phyloP scores from a whole-genome alignment of 2,329 filamentous ascomycete species.

The Trichoderma citrinoviride region DNA sequence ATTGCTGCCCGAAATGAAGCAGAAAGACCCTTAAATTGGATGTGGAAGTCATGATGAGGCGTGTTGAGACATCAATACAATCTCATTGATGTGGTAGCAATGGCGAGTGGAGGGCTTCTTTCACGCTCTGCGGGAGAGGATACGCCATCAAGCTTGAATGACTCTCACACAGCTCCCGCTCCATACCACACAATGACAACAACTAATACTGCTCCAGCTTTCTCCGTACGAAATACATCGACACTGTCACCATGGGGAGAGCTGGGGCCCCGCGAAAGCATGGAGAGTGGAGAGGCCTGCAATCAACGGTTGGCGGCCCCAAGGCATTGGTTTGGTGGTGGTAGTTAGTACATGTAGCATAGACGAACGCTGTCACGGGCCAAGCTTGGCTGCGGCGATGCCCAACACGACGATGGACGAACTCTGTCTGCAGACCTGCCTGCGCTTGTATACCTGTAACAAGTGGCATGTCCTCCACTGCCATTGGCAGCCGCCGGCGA shows the following conservation, averaged over 20 bases:
- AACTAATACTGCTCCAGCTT: neutral
- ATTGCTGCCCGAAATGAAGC: neutral
- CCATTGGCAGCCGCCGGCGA: neutral
- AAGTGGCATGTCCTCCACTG: neutral
- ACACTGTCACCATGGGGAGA: neutral
- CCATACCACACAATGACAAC: neutral
- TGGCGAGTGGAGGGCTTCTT: no score
- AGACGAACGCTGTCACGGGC: neutral
- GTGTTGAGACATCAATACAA: neutral
- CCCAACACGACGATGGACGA: neutral
- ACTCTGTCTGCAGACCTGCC: neutral
- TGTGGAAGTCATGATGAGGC: neutral
- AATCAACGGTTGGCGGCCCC: neutral
- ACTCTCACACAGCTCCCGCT: neutral
- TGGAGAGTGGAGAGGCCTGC: conserved; percentile 4
- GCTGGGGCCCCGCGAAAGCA: conserved; percentile 16
- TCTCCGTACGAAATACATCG: neutral
- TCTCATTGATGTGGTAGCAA: neutral
- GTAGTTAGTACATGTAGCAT: neutral
- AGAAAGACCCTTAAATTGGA: neutral
- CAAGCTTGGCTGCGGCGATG: conserved; percentile 3
- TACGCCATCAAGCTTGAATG: no score
- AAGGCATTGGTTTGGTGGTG: neutral
- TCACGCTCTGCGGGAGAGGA: no score
- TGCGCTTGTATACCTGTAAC: neutral